A percentile compares a stretch with the other conserved stretches of the same genome.
Conservation (phyloP, 495 filamentous ascomycete species). For the Aspergillus egyptiacus region DNA sequence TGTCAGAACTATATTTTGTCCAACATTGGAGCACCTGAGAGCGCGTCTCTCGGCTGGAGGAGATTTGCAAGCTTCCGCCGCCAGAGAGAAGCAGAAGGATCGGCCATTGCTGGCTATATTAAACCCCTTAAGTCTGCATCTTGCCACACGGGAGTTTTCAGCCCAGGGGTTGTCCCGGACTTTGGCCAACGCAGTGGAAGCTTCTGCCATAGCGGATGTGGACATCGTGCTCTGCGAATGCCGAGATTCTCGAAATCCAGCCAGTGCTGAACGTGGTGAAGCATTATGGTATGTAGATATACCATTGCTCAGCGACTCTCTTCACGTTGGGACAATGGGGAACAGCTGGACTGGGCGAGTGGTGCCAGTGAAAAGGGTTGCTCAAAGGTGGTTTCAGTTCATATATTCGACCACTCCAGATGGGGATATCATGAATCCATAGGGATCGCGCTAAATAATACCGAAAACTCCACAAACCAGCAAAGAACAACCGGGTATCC, state of each 20-base stretch:
- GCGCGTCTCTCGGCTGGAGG: slow-evolving; percentile 56
- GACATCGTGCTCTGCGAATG: slow-evolving; percentile 41
- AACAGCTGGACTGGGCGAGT: slow-evolving; percentile 63
- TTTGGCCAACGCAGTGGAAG: slow-evolving; percentile 61
- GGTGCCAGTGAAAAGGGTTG: slow-evolving; percentile 57
- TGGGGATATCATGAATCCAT: slow-evolving; percentile 5
- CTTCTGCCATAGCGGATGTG: slow-evolving; percentile 37
- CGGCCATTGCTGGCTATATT: slow-evolving; percentile 53
- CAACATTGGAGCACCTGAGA: slow-evolving; percentile 68
- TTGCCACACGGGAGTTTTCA: slow-evolving; percentile 71
- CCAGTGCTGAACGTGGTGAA: slow-evolving; percentile 26
- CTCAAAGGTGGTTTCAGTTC: slow-evolving; percentile 71
- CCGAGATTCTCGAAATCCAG: slow-evolving; percentile 25
- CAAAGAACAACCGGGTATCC: slow-evolving; percentile 36
- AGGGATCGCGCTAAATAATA: slow-evolving; percentile 16
- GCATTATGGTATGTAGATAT: slow-evolving; percentile 49
- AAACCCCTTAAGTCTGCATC: slow-evolving; percentile 62
- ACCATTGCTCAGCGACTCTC: slow-evolving; percentile 57
- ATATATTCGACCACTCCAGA: slow-evolving; percentile 7
- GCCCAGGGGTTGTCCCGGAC: slow-evolving; percentile 74
- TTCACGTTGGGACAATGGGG: slow-evolving; percentile 43
- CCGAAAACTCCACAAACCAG: slow-evolving; percentile 14
- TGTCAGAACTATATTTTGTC: slow-evolving; percentile 63
- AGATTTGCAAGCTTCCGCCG: neutral
- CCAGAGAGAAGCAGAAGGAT: slow-evolving; percentile 1